phyloP scores from a whole-genome alignment of 768 basidiomycete species.

The Gautieria morchelliformis region DNA sequence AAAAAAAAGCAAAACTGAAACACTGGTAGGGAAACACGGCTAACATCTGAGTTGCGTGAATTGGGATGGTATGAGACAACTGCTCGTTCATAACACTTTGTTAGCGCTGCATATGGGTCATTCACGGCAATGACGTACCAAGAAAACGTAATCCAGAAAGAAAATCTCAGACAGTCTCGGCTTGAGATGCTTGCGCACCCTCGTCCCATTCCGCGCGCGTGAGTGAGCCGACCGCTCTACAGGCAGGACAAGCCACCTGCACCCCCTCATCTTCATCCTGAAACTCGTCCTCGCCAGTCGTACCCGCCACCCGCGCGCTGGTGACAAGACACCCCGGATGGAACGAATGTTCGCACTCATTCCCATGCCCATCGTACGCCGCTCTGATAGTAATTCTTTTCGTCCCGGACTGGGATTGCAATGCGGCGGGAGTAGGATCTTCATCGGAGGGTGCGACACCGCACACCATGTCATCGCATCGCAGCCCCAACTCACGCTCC shows the following conservation, averaged over 20 bases:
- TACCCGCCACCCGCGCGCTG: conserved; percentile 55
- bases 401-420: conserved; percentile 13
- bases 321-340: conserved; percentile 64
- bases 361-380: conserved; percentile 8
- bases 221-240: conserved; percentile 53
- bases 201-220: conserved; percentile 52
- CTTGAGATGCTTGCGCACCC: conserved; percentile 21
- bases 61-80: not conserved
- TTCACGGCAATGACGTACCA: too few relatives aligned
- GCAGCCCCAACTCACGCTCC: conserved; percentile 61
- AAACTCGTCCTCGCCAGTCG: conserved; percentile 30
- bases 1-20: not conserved
- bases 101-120: too few relatives aligned
- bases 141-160: not conserved
- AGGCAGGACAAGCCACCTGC: conserved; percentile 61
- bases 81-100: not conserved
- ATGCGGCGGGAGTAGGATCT: conserved; percentile 37
- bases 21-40: not conserved
- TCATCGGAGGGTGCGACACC: conserved; percentile 70
- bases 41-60: not conserved
- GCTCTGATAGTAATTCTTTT: conserved; percentile 3
- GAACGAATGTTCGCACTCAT: conserved; percentile 56
- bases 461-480: conserved; percentile 66
- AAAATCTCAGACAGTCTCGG: not conserved
- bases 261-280: conserved; percentile 41